Conservation (phyloP, 352 stramenopile species). For the Phytopythium boreale region DNA sequence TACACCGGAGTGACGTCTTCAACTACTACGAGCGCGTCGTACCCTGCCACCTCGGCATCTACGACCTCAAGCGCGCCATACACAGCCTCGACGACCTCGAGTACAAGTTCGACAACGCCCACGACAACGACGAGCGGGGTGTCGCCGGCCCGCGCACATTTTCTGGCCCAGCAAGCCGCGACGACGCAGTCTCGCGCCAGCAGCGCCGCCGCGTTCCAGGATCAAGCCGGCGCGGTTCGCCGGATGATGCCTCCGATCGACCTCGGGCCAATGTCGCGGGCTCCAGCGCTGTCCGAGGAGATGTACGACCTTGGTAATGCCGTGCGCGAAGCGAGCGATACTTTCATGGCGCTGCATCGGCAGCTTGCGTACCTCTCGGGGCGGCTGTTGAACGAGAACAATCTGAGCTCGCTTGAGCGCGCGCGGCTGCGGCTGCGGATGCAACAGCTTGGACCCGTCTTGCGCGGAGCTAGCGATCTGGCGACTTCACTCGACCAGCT, state of each 20-base stretch:
- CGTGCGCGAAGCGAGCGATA: constrained; percentile 25
- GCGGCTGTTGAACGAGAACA: constrained; percentile 22
- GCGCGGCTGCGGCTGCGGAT: constrained; percentile 20
- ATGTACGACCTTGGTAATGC: constrained; percentile 30
- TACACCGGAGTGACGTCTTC: not conserved
- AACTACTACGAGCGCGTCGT: not conserved
- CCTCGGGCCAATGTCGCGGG: constrained; percentile 17
- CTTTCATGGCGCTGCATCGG: constrained; percentile 32
- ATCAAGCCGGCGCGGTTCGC: constrained; percentile 20
- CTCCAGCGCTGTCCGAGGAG: constrained; percentile 16
- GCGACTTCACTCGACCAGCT: constrained; percentile 2
- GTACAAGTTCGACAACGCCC: not conserved
- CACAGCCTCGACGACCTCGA: not conserved
- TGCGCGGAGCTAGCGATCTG: constrained; percentile 12
- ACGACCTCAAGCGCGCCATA: not conserved
- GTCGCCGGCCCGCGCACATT: not conserved
- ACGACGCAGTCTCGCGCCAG: not conserved
- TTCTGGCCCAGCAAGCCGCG: not conserved
- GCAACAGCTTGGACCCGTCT: constrained; percentile 18
- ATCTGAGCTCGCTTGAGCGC: constrained; percentile 18
- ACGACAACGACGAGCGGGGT: not conserved
- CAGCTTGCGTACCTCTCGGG: constrained; percentile 28
- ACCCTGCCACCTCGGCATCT: not conserved
- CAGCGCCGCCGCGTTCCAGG: constrained; percentile 2
- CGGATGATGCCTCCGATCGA: constrained; percentile 26